Evolutionary conservation across 2,329 filamentous ascomycete species (phyloP), one percentile per base, ranked within the genome.

Genomic region (Microsporum ferrugineum): DNA sequence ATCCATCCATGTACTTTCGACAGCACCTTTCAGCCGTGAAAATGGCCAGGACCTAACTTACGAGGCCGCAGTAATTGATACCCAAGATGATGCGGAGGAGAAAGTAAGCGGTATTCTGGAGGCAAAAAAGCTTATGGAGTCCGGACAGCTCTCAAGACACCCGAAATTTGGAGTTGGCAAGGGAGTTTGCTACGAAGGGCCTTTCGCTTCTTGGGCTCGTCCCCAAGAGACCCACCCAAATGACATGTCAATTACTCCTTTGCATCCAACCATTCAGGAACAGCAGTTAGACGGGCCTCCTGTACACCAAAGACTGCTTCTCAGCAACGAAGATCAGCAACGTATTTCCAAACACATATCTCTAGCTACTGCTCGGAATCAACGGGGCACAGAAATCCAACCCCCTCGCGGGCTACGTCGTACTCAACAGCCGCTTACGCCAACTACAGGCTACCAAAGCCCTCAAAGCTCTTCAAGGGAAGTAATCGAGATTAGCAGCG

Each of bases 1-100:
- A 0, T 78, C 78, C 0, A 68, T 85, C 29, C 79, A 82, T 62
- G 66, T 84, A 0, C 73, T 85, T 1, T 74, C 75, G 6, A 71
- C 71, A 27, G 71, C 66, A 2, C 68, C 72, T 5, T 69, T 63
- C 29, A 63, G 65, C 4, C 45, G 41, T 2, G 17, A 23, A 17
- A 62, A 69, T 12, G 62, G 61, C 3, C 66, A 69, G 10, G 61
- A 62, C 17, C 69, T 75, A 38, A 58, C 66, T 2, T 72, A 69
- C 58, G 68, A 68, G 17, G 57, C 17, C 8, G 38, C 45, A 43
- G 58, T 60, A 4, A n/a, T 53, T 3, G 29, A 53, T 34, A 33
- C 12, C 6, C 43, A 29, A 29, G 4, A 47, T 27, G 23, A 60
- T 12, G n/a, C 34, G 1, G 58, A 56, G 23, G 29, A 61, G 3